Percentiles rank a stretch among this genome's conserved stretches.
Conservation (phyloP, 768 basidiomycete species). For the Tricholoma saponaceum region DNA sequence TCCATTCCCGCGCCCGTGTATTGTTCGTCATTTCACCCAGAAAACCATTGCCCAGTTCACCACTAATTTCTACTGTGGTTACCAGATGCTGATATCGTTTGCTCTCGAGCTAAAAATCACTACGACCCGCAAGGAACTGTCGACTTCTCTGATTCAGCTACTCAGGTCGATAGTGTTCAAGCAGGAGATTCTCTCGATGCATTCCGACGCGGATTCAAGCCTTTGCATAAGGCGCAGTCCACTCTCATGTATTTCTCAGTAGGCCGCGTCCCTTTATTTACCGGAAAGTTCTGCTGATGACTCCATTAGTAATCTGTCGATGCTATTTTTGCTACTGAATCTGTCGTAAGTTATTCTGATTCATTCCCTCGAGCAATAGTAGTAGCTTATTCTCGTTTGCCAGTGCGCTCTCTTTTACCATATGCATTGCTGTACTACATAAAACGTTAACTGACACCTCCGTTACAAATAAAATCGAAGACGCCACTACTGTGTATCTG, state of each 20-base stretch:
- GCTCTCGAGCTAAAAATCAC: slow-evolving; percentile 77
- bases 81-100: slow-evolving; percentile 35
- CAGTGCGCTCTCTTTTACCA: background rate
- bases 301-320: background rate
- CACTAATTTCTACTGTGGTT: background rate
- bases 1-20: slow-evolving; percentile 83
- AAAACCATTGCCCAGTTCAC: background rate
- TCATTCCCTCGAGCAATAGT: background rate
- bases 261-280: slow-evolving; percentile 7
- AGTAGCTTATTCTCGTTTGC: background rate
- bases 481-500: background rate
- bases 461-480: background rate
- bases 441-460: no score
- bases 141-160: slow-evolving; percentile 59
- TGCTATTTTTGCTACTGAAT: background rate
- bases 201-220: slow-evolving; percentile 52
- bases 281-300: background rate
- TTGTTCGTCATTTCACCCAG: slow-evolving; percentile 39
- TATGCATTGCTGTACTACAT: background rate
- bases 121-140: slow-evolving; percentile 60
- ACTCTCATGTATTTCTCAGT: slow-evolving; percentile 61
- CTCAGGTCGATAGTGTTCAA: slow-evolving; percentile 37
- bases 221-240: slow-evolving; percentile 46
- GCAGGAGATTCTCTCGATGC: slow-evolving; percentile 40
- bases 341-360: background rate